Evolutionary conservation across 1,284 basidiomycete species (phyloP).

Genomic region (Puccinia sorghi): DNA sequence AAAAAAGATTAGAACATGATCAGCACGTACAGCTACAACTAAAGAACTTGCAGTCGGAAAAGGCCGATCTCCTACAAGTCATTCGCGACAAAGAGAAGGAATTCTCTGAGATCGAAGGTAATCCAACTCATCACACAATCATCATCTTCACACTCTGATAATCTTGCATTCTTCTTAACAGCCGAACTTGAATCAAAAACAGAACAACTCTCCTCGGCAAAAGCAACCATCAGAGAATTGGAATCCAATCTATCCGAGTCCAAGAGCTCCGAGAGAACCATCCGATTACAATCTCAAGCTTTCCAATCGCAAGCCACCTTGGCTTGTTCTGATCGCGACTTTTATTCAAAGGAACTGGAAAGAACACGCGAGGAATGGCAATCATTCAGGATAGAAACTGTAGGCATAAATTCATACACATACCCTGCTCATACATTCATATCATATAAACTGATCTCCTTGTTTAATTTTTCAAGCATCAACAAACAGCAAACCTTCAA

Average conservation of each 20-base stretch:
- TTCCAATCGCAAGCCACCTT: constrained; percentile 16
- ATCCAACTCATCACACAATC: too few relatives aligned
- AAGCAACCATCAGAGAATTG: constrained; percentile 15
- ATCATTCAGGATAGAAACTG: constrained; percentile 37
- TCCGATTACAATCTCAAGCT: constrained; percentile 40
- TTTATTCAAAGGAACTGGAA: constrained; percentile 41
- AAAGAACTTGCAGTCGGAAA: constrained; percentile 25
- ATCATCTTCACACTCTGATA: background rate
- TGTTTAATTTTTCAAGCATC: constrained; percentile 13
- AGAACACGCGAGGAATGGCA: constrained; percentile 27
- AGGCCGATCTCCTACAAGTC: constrained; percentile 33
- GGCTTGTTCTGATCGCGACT: constrained; percentile 37
- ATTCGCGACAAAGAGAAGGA: constrained; percentile 38
- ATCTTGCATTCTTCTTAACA: background rate
- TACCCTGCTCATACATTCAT: background rate
- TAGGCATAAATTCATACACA: constrained; percentile 8
- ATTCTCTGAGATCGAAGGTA: constrained; percentile 33
- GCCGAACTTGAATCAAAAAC: constrained; percentile 25
- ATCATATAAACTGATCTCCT: background rate
- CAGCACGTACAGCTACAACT: constrained; percentile 1
- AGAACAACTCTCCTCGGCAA: constrained; percentile 23
- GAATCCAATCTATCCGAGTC: constrained; percentile 20
- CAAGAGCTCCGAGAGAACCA: constrained; percentile 23
- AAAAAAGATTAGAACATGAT: background rate
- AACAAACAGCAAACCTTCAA: constrained; percentile 40